A percentile compares a stretch with the other conserved stretches of the same genome.
Evolutionary conservation across 805 yeast species (phyloP).

Genomic region (Cyberlindnera nakhonratchasimensis): DNA sequence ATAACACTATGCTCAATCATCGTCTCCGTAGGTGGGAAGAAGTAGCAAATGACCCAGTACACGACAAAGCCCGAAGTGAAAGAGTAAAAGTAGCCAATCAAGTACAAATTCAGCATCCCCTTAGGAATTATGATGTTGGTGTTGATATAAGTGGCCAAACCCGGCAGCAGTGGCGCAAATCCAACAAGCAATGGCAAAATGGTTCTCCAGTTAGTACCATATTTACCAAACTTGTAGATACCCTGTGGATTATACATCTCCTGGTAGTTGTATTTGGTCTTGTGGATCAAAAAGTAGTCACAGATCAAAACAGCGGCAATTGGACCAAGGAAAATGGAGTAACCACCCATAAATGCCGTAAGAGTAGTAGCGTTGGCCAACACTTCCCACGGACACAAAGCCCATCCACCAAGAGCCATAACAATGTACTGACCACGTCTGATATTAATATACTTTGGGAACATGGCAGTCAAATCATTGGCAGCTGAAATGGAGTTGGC

Average conservation of each 20-base stretch:
- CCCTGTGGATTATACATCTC: constrained; percentile 12
- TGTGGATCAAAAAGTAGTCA: constrained; percentile 16
- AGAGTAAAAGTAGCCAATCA: constrained; percentile 18
- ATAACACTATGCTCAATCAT: constrained; percentile 9
- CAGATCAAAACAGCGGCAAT: constrained; percentile 18
- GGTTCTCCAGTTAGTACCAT: constrained; percentile 17
- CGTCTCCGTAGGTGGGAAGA: constrained; percentile 14
- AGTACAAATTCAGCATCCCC: constrained; percentile 11
- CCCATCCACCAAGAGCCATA: constrained; percentile 18
- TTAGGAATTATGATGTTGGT: constrained; percentile 7
- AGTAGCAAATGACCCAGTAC: constrained; percentile 10
- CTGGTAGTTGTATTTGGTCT: constrained; percentile 9
- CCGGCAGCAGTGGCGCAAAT: constrained; percentile 17
- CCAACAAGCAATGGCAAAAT: constrained; percentile 13
- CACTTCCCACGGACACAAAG: constrained; percentile 19
- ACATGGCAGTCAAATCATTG: constrained; percentile 61
- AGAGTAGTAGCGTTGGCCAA: constrained; percentile 16
- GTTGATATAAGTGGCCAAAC: constrained; percentile 16
- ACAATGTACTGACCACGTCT: constrained; percentile 41
- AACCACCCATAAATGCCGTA: constrained; percentile 19
- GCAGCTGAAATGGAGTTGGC: constrained; percentile 68
- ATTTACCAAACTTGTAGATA: constrained; percentile 14
- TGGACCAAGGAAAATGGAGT: constrained; percentile 18
- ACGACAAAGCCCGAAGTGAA: constrained; percentile 9
- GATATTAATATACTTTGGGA: constrained; percentile 62